Conservation (phyloP, 768 basidiomycete genomes). For the Collybia nuda region DNA sequence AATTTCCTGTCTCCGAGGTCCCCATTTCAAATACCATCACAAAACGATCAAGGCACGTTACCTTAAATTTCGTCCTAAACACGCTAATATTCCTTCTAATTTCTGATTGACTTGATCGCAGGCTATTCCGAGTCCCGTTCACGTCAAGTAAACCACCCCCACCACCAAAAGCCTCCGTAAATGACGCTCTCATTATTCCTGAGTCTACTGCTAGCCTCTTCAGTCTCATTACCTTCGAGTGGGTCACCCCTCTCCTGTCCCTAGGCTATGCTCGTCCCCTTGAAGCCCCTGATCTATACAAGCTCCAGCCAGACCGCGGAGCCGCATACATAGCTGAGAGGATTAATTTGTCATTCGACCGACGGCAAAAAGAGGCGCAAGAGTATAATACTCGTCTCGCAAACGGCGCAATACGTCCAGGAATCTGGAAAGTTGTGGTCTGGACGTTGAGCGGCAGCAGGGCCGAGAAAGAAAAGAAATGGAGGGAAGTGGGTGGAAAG, state of each 20-base stretch:
- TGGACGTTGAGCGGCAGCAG: constrained; percentile 61
- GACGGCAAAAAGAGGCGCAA: constrained; percentile 51
- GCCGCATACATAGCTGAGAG: constrained; percentile 59
- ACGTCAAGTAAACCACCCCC: constrained; percentile 36
- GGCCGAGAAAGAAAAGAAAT: constrained; percentile 55
- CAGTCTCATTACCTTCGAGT: constrained; percentile 63
- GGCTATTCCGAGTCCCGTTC: constrained; percentile 37
- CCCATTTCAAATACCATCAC: too few relatives aligned
- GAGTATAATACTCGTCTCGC: constrained; percentile 73
- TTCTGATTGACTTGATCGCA: constrained; percentile 1
- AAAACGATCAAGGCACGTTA: too few relatives aligned
- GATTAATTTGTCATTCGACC: constrained; percentile 65
- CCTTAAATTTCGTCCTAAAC: too few relatives aligned
- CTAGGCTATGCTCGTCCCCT: constrained; percentile 82
- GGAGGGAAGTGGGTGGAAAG: constrained; percentile 65
- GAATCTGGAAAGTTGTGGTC: constrained; percentile 48
- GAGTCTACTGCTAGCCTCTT: constrained; percentile 65
- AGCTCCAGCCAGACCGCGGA: constrained; percentile 62
- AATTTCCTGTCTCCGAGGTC: too few relatives aligned
- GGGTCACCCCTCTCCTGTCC: constrained; percentile 71
- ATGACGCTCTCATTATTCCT: constrained; percentile 62
- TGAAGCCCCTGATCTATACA: constrained; percentile 79
- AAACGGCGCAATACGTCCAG: constrained; percentile 61
- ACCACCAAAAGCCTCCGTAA: constrained; percentile 50
- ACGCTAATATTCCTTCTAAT: too few relatives aligned